Base-by-base conservation (phyloP, 2,329 filamentous ascomycete species). In the Apiospora arundinis region DNA sequence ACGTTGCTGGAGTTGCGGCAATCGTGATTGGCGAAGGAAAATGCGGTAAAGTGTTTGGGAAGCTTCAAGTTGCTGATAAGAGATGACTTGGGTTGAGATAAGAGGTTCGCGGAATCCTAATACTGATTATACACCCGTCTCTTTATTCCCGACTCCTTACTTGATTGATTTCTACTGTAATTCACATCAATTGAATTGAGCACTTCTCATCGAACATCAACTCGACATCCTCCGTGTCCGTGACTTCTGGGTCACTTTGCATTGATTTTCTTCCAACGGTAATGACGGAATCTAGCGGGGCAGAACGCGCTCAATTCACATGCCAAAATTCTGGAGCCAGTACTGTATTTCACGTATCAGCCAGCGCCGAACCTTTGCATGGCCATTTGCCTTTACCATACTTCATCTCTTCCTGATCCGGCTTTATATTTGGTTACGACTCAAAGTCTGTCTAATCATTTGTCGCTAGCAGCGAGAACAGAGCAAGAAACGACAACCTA, bases 241-340 rank as follows among this genome's bases (percentile, higher is more conserved):
- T 23, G 11, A 23, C 49, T 7, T 18, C n/a, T 56, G n/a, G 28
- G 52, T 40, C 2, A 4, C 14, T 21, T 21, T 32, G 8, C 32
- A 21, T 3, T 14, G 9, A 4, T 6, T 23, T 23, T 40, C 18
- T 21, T n/a, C 8, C 8, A 5, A 9, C 49, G 28, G 49, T 23
- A n/a, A 63, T 63, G 56, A 63, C 56, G 56, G 56, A 63, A 63
- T 32, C 21, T 63, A 63, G 42, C 18, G 28, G 32, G 18, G 11
- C 56, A n/a, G 32, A 63, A 40, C 21, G n/a, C 21, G n/a, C 56
- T 21, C 16, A 56, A n/a, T n/a, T 63, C 56, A 63, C 56, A 40
- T 63, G 56, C 32, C 56, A 63, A 40, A 63, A n/a, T 21, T n/a
- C 28, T 18, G 3, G 32, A 11, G 9, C 56, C 11, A 23, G 11